phyloP scores from a whole-genome alignment of 2,329 filamentous ascomycete species.

The Phaeosphaeriaceae sp. region DNA sequence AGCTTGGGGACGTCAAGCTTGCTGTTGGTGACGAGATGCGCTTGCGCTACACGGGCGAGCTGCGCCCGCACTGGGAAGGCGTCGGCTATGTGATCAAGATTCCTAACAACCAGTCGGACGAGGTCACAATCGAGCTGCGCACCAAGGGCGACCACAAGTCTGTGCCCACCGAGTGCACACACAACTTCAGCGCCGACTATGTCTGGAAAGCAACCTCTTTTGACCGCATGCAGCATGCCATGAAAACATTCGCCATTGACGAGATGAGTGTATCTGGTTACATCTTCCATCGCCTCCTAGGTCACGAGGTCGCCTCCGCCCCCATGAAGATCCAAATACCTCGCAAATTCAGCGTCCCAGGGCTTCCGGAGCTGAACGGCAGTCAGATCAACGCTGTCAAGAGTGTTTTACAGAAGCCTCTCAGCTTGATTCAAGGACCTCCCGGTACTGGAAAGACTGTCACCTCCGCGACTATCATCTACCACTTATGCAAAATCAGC shows the following conservation, averaged over 20 bases:
- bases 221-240: constrained; percentile 97
- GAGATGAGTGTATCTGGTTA: constrained; percentile 99
- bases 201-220: constrained; percentile 99
- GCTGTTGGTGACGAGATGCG: constrained; percentile 99
- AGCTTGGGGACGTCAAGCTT: constrained; percentile 96
- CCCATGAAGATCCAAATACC: constrained; percentile 96
- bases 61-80: constrained; percentile 92
- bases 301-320: constrained; percentile 91
- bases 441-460: constrained; percentile 98
- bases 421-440: constrained; percentile 95
- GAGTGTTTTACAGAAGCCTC: constrained; percentile 88
- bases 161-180: constrained; percentile 92
- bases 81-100: constrained; percentile 99
- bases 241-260: constrained; percentile 98
- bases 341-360: constrained; percentile 95
- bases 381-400: constrained; percentile 98
- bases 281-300: constrained; percentile 95
- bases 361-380: constrained; percentile 90
- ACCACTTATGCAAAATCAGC: constrained; percentile 94
- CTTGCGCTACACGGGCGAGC: constrained; percentile 91
- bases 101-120: constrained; percentile 97
- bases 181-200: constrained; percentile 98
- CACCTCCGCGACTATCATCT: constrained; percentile 97
- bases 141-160: constrained; percentile 96
- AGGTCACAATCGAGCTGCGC: constrained; percentile 92